These are phyloP conservation scores for Arachnomyces sp. DNA, from an alignment of 2,329 filamentous ascomycete species.

Conservation along the genomic window DNA sequence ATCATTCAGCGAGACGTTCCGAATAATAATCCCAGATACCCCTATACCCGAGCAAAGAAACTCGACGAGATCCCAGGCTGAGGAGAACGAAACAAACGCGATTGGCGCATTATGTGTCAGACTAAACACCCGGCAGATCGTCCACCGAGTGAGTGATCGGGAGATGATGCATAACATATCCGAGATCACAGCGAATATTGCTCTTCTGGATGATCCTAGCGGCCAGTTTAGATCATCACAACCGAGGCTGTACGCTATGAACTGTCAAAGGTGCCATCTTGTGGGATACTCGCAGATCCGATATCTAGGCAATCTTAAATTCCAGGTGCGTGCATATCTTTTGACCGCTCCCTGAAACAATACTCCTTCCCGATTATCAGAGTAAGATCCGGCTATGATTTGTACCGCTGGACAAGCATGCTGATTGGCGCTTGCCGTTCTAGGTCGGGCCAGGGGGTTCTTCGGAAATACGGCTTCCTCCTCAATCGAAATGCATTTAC, in stretches of 20 bases:
- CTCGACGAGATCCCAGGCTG: slow-evolving; percentile 17
- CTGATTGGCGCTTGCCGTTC: no score
- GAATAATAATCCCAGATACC: slow-evolving; percentile 32
- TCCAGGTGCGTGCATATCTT: slow-evolving; percentile 22
- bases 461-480: slow-evolving; percentile 9
- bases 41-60: slow-evolving; percentile 21
- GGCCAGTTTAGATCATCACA: slow-evolving; percentile 20
- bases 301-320: slow-evolving; percentile 18
- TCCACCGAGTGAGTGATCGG: slow-evolving; percentile 34
- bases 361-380: neutral
- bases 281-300: slow-evolving; percentile 29
- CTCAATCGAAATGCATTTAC: slow-evolving; percentile 25
- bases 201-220: slow-evolving; percentile 28
- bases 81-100: slow-evolving; percentile 31
- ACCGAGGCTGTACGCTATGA: slow-evolving; percentile 29
- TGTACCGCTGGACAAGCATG: no score
- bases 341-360: neutral
- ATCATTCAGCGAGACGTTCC: slow-evolving; percentile 29
- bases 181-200: slow-evolving; percentile 27
- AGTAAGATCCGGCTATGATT: neutral
- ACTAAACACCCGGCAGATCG: slow-evolving; percentile 27
- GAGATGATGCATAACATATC: slow-evolving; percentile 30
- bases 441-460: slow-evolving; percentile 5
- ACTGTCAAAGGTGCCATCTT: slow-evolving; percentile 30
- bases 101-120: slow-evolving; percentile 28